Percentiles rank a stretch among this genome's conserved stretches.
phyloP scores from a whole-genome alignment of 768 basidiomycete species.

The Phlegmacium glaucopus region DNA sequence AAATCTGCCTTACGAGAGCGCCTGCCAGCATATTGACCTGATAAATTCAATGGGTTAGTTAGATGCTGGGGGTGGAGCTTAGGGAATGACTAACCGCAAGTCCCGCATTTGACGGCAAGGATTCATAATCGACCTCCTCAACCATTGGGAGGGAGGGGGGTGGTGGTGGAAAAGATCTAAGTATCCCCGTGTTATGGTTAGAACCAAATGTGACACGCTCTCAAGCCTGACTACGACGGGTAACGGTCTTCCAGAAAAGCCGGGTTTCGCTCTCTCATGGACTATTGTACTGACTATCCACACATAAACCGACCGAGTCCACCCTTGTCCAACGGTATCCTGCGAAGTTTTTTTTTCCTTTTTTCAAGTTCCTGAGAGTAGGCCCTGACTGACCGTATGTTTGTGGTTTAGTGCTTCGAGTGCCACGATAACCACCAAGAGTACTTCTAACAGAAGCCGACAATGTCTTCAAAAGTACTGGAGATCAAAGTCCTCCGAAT shows the following conservation, averaged over 20 bases:
- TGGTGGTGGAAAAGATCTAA: background rate
- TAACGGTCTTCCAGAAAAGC: background rate
- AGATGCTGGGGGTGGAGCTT: conserved; percentile 2
- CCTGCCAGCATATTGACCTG: conserved; percentile 98
- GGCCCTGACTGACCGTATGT: no score
- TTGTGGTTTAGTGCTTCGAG: no score
- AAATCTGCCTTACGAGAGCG: conserved; percentile 67
- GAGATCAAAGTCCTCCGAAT: conserved; percentile 51
- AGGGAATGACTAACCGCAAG: conserved; percentile 54
- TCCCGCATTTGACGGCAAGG: conserved; percentile 69
- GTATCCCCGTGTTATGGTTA: background rate
- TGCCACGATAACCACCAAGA: conserved; percentile 47
- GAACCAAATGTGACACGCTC: background rate
- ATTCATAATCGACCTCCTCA: conserved; percentile 48
- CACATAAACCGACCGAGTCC: conserved; percentile 22
- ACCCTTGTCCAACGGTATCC: conserved; percentile 22
- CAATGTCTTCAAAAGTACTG: conserved; percentile 58
- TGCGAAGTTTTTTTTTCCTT: conserved; percentile 19
- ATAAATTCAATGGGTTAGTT: conserved; percentile 9
- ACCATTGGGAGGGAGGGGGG: conserved; percentile 23
- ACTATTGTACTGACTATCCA: conserved; percentile 22
- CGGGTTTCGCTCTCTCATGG: conserved; percentile 14
- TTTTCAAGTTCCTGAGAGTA: no score
- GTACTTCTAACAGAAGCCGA: conserved; percentile 50
- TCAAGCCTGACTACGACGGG: background rate